These are phyloP conservation scores for Lindgomyces ingoldianus DNA, from an alignment of 495 filamentous ascomycete species.

Conservation along the genomic window DNA sequence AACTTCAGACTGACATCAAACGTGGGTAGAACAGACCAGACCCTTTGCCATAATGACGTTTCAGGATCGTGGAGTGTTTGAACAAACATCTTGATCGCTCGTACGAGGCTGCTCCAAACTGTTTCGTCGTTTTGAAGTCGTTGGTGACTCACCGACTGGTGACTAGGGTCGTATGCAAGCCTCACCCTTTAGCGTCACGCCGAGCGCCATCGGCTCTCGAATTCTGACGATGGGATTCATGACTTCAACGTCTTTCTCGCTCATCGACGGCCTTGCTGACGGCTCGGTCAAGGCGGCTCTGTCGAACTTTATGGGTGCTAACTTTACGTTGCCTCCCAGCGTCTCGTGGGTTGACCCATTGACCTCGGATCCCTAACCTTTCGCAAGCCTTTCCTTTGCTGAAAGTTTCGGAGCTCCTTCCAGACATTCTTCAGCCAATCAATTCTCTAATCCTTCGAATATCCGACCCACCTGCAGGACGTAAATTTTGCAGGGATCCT, in stretches of 20 bases:
- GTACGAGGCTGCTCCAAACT: not conserved
- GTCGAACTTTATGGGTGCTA: not conserved
- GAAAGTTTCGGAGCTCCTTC: not conserved
- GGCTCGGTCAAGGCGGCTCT: too few species aligned
- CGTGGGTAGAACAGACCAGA: not conserved
- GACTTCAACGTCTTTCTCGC: not conserved
- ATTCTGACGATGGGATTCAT: not conserved
- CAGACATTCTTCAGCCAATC: not conserved
- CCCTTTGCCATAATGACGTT: not conserved
- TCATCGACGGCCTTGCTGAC: not conserved
- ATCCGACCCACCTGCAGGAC: not conserved
- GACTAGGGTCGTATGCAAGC: conserved; percentile 4
- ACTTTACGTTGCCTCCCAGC: not conserved
- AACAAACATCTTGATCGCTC: not conserved
- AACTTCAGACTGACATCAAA: not conserved
- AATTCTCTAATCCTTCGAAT: not conserved
- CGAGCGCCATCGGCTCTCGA: not conserved
- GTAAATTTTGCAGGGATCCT: too few species aligned
- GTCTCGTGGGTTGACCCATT: not conserved
- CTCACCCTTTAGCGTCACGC: conserved; percentile 1
- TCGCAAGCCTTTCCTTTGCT: not conserved
- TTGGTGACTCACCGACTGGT: not conserved
- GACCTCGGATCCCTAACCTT: not conserved
- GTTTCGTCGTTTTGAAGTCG: too few species aligned
- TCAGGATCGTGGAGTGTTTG: not conserved